phyloP scores from a whole-genome alignment of 2,329 filamentous ascomycete genomes.

The Ophidiomyces ophidiicola region DNA sequence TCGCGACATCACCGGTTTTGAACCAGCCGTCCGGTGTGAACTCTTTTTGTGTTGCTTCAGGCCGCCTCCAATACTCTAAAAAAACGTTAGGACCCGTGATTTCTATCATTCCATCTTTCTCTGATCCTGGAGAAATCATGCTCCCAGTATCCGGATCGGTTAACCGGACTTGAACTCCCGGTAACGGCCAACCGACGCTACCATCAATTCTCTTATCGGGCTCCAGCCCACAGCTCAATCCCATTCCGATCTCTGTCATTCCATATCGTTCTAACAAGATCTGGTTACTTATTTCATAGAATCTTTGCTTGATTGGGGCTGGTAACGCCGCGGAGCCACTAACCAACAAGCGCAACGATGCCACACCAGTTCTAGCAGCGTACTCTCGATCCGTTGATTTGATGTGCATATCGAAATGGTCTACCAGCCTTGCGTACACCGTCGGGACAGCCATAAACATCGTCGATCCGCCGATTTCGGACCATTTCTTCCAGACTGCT shows the following conservation, averaged over 20 bases:
- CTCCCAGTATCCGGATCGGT: conserved; percentile 30
- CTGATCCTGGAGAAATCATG: conserved; percentile 20
- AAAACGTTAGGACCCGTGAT: conserved; percentile 34
- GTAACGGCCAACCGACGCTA: conserved; percentile 38
- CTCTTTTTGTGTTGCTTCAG: conserved; percentile 35
- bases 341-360: conserved; percentile 29
- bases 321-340: conserved; percentile 35
- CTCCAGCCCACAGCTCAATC: conserved; percentile 35
- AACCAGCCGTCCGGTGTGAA: conserved; percentile 40
- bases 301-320: conserved; percentile 31
- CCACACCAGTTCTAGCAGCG: conserved; percentile 24
- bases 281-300: conserved; percentile 32
- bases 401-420: conserved; percentile 34
- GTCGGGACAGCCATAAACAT: conserved; percentile 44
- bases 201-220: conserved; percentile 34
- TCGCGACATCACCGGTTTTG: conserved; percentile 37
- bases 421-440: conserved; percentile 39
- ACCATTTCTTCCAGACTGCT: conserved; percentile 39
- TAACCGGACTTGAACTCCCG: conserved; percentile 37
- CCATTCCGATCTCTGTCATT: conserved; percentile 42
- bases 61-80: conserved; percentile 33
- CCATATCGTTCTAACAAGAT: conserved; percentile 39
- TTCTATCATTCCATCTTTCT: conserved; percentile 35
- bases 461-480: conserved; percentile 28
- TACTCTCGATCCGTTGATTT: conserved; percentile 26